Evolutionary conservation across 164 flowering plant species (phyloP), one percentile per base, ranked within the genome.

Genomic region (Taxillus chinensis): DNA sequence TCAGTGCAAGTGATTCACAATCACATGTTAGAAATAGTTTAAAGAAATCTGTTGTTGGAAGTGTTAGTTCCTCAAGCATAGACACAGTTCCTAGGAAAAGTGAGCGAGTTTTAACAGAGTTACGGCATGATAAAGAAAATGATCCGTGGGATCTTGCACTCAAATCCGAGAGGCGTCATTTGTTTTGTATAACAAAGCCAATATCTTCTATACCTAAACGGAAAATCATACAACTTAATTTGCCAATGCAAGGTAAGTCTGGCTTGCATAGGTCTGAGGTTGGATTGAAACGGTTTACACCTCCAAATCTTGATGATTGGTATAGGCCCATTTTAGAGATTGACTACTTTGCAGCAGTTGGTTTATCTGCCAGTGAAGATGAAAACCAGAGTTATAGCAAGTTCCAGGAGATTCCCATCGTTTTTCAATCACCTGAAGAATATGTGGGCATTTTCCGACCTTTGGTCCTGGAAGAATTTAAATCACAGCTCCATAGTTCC

Each of bases 251-350:
- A 39, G 76, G 70, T 66, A 79, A 78, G 78, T 64, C 77, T 49
- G 80, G 74, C 16, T 59, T 63, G 55, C 78, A 78, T 37, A 82
- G 83, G 74, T 54, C 64, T 64, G 82, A 73, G 69, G 68, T 73
- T 55, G 71, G 73, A 67, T 63, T 72, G 41, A 85, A 76, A 76
- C 80, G 98, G 71, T 85, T 90, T 68, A 84, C 75, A 70, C 83
- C 87, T 60, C 92, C 90, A 40, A 84, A 76, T 73, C 79, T 92
- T 62, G 96, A 92, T 73, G 88, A 82, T 45, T 92, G 98, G 98
- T 90, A 79, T 71, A 83, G 71, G 64, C 85, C 87, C 37, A 88
- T 92, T 64, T 68, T 92, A 48, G 89, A 86, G 66, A 66, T 90
- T 48, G 87, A 92, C 78, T 92, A 82, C 75, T 90, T 86, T 78